Conservation (phyloP, 768 basidiomycete species). For the Trametes maxima region DNA sequence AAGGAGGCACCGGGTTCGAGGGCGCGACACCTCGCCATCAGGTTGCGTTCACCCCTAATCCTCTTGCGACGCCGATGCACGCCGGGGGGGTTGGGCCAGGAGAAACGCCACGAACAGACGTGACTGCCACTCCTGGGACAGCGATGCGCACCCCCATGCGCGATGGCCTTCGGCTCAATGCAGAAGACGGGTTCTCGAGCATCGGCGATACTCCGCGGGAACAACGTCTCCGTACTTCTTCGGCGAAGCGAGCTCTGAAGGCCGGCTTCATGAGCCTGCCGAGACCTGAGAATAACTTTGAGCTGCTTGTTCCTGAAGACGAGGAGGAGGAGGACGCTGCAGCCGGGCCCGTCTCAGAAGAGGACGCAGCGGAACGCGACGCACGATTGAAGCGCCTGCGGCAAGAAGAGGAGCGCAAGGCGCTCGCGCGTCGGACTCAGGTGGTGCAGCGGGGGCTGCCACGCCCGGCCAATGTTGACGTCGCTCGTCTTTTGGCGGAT, state of each 20-base stretch:
- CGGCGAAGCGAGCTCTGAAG: slow-evolving; percentile 75
- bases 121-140: slow-evolving; percentile 45
- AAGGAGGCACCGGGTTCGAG: slow-evolving; percentile 91
- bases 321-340: slow-evolving; percentile 58
- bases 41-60: slow-evolving; percentile 93
- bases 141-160: slow-evolving; percentile 95
- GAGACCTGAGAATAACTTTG: slow-evolving; percentile 96
- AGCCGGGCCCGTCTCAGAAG: slow-evolving; percentile 51
- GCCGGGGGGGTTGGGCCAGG: slow-evolving; percentile 42
- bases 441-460: slow-evolving; percentile 84
- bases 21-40: slow-evolving; percentile 93
- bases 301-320: slow-evolving; percentile 88
- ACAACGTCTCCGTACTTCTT: slow-evolving; percentile 58
- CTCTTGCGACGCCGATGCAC: slow-evolving; percentile 83
- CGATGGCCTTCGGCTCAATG: slow-evolving; percentile 90
- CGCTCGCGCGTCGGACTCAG: slow-evolving; percentile 80
- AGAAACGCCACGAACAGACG: slow-evolving; percentile 36
- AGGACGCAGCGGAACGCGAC: slow-evolving; percentile 94
- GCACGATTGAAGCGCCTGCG: slow-evolving; percentile 61
- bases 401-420: slow-evolving; percentile 79
- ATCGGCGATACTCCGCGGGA: slow-evolving; percentile 78
- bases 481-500: slow-evolving; percentile 59
- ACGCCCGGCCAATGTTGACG: slow-evolving; percentile 82
- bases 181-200: slow-evolving; percentile 55
- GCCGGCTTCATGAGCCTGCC: slow-evolving; percentile 85